Conservation (phyloP, 2,329 filamentous ascomycete genomes). For the Boeremia lycopersici region DNA sequence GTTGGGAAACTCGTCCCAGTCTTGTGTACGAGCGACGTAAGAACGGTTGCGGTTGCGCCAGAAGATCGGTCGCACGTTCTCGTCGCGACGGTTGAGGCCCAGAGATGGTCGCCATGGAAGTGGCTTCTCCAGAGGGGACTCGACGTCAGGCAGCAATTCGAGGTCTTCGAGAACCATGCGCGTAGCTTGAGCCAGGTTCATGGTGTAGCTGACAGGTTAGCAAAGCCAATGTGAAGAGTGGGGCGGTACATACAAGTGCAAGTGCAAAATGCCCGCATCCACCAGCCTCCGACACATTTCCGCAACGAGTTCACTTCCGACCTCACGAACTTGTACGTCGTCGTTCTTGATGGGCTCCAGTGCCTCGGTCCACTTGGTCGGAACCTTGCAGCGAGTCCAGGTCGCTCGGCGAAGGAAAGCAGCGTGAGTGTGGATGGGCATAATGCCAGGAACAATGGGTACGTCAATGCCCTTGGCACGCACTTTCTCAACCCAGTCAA, state of each 20-base stretch:
- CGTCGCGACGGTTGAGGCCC: constrained; percentile 82
- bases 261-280: constrained; percentile 78
- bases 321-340: constrained; percentile 86
- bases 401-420: constrained; percentile 88
- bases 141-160: constrained; percentile 75
- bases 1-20: constrained; percentile 99
- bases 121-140: constrained; percentile 82
- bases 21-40: constrained; percentile 92
- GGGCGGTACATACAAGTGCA: constrained; percentile 73
- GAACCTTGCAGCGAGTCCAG: constrained; percentile 87
- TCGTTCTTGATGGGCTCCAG: constrained; percentile 97
- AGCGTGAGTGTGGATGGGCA: constrained; percentile 94
- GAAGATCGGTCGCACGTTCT: constrained; percentile 97
- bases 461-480: constrained; percentile 82
- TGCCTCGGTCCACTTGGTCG: constrained; percentile 77
- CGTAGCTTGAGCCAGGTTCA: constrained; percentile 96
- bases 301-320: constrained; percentile 85
- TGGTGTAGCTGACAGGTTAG: constrained; percentile 72
- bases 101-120: constrained; percentile 96
- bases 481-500: constrained; percentile 87
- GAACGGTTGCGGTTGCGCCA: constrained; percentile 98
- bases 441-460: constrained; percentile 85
- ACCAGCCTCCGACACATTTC: constrained; percentile 89
- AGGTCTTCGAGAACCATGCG: constrained; percentile 93
- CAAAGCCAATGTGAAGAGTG: background rate